phyloP scores from a whole-genome alignment of 441 rosid genomes.

The Adansonia rubrostipa region DNA sequence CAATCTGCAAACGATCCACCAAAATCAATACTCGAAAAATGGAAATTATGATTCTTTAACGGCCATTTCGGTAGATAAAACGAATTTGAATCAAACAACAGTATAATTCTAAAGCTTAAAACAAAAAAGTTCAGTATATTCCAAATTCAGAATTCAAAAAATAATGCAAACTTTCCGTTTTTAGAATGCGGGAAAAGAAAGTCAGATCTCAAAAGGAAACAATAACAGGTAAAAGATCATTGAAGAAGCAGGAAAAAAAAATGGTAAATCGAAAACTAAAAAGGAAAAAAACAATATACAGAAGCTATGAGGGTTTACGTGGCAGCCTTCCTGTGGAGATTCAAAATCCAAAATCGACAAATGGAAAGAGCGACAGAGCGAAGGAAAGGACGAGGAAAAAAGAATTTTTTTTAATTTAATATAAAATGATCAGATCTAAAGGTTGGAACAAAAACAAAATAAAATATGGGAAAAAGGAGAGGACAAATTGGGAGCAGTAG shows the following conservation, averaged over 20 bases:
- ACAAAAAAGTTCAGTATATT: conserved; percentile 12
- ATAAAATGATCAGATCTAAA: conserved; percentile 30
- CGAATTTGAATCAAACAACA: background rate
- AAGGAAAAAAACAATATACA: conserved; percentile 12
- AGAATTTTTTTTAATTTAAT: background rate
- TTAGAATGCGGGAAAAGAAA: conserved; percentile 27
- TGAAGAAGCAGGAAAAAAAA: conserved; percentile 2
- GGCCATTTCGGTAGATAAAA: background rate
- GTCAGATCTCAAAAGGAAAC: conserved; percentile 47
- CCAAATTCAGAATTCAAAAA: background rate
- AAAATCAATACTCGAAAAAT: conserved; percentile 25
- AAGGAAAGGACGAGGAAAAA: background rate
- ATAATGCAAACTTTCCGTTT: conserved; percentile 20
- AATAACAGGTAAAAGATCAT: conserved; percentile 15
- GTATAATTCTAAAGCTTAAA: conserved; percentile 12
- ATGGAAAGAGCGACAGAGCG: conserved; percentile 27
- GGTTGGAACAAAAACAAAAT: conserved; percentile 17
- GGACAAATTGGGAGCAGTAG: background rate
- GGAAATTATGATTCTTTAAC: conserved; percentile 26
- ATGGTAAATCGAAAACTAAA: conserved; percentile 12
- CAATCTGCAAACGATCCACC: conserved; percentile 46
- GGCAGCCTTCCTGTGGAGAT: conserved; percentile 42
- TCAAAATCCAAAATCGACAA: conserved; percentile 26
- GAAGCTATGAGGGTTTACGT: conserved; percentile 45
- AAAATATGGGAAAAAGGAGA: background rate